These are phyloP conservation scores for Fusarium cyanostomum DNA, from an alignment of 2,329 filamentous ascomycete species.

Conservation along the genomic window DNA sequence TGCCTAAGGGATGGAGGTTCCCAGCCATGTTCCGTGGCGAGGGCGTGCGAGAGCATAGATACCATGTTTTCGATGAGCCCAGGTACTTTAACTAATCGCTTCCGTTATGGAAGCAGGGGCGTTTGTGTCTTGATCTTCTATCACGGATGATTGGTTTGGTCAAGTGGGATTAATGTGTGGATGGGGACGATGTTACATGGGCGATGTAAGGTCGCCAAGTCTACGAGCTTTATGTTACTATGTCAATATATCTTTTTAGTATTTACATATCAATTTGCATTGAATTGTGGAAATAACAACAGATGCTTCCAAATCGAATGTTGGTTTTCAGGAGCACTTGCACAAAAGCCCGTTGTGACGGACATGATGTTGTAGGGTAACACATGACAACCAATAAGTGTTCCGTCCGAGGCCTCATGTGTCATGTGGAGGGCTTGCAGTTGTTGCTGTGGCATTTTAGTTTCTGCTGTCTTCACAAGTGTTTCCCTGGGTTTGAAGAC, in stretches of 20 bases:
- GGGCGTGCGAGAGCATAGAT: conserved; percentile 87
- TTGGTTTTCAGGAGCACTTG: too few species aligned
- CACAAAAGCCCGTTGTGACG: neutral
- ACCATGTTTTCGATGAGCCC: conserved; percentile 95
- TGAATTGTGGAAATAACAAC: too few species aligned
- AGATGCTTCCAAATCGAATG: too few species aligned
- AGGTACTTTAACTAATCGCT: conserved; percentile 67
- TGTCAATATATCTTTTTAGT: conserved; percentile 23
- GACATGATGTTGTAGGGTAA: neutral
- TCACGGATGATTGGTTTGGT: conserved; percentile 1
- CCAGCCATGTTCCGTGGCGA: conserved; percentile 84
- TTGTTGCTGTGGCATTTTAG: conserved; percentile 3
- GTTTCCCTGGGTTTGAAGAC: neutral
- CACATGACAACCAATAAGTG: neutral
- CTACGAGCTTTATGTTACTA: conserved; percentile 24
- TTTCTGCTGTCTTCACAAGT: neutral
- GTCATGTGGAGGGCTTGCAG: neutral
- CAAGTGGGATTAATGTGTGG: conserved; percentile 18
- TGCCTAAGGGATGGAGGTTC: conserved; percentile 83
- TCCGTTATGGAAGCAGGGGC: neutral
- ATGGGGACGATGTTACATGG: conserved; percentile 19
- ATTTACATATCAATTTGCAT: neutral
- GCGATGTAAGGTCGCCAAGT: conserved; percentile 30
- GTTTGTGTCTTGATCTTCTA: conserved; percentile 10
- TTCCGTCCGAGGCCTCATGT: neutral